phyloP scores from a whole-genome alignment of 176 grass and related monocot species.

The Pontederia paniculata region DNA sequence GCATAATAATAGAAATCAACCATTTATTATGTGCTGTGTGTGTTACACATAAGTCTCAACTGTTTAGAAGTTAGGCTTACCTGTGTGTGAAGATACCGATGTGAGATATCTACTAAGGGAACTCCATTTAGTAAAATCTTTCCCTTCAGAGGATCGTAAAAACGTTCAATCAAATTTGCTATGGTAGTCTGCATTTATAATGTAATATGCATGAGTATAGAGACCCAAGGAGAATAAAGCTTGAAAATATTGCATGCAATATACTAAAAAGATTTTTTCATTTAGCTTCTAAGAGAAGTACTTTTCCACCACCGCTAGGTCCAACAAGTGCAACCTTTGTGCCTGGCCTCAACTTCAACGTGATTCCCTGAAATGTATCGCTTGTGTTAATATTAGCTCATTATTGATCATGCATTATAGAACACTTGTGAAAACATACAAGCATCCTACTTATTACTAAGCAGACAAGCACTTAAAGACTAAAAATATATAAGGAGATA shows the following conservation, averaged over 20 bases:
- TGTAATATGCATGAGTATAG: slow-evolving; percentile 2
- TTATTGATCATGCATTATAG: background rate
- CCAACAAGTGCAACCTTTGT: slow-evolving; percentile 96
- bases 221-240: background rate
- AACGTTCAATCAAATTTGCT: slow-evolving; percentile 97
- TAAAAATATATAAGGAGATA: no score
- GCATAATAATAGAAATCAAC: no score
- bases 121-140: slow-evolving; percentile 76
- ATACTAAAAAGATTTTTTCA: no score
- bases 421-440: no score
- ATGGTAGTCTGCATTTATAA: slow-evolving; percentile 65
- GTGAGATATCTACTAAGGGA: slow-evolving; percentile 70
- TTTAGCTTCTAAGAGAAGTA: slow-evolving; percentile 16
- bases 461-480: no score
- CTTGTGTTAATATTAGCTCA: background rate
- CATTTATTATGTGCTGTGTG: no score
- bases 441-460: no score
- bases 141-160: slow-evolving; percentile 94
- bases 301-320: slow-evolving; percentile 95
- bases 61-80: slow-evolving; percentile 23
- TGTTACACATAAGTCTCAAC: no score
- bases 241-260: background rate
- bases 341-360: slow-evolving; percentile 76
- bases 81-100: slow-evolving; percentile 75
- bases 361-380: slow-evolving; percentile 55